These are phyloP conservation scores for Zygnema cylindricum DNA, from an alignment of 139 green algal genomes.

Conservation along the genomic window DNA sequence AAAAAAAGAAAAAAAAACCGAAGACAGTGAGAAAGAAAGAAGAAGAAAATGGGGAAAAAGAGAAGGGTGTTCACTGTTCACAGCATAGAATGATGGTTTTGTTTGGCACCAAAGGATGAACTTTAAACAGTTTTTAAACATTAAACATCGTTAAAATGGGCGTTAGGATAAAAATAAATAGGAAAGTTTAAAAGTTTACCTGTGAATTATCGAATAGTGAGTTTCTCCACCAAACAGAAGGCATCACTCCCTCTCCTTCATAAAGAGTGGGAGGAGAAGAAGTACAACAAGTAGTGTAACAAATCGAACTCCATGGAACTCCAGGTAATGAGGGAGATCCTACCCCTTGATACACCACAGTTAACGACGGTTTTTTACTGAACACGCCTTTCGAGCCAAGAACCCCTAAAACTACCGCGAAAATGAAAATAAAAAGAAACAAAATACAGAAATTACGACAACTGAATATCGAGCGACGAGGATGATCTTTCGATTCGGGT, in stretches of 20 bases:
- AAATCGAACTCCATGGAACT: not conserved
- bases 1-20: not conserved
- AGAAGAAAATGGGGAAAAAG: not conserved
- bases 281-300: not conserved
- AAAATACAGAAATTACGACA: not conserved
- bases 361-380: not conserved
- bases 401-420: not conserved
- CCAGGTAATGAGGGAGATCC: not conserved
- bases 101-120: not conserved
- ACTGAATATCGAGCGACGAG: not conserved
- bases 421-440: not conserved
- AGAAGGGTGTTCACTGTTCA: too few relatives aligned
- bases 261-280: not conserved
- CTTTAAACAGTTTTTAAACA: not conserved
- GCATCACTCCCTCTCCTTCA: not conserved
- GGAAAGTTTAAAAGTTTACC: not conserved
- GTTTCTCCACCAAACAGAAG: conserved; percentile 20
- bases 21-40: not conserved
- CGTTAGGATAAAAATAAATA: not conserved
- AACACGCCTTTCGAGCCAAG: not conserved
- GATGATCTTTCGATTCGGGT: not conserved
- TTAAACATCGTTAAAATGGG: not conserved
- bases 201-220: conserved; percentile 26
- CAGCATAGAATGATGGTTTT: too few relatives aligned
- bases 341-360: not conserved